Conservation (phyloP, 257 asterid genomes). For the Capsicum baccatum region DNA sequence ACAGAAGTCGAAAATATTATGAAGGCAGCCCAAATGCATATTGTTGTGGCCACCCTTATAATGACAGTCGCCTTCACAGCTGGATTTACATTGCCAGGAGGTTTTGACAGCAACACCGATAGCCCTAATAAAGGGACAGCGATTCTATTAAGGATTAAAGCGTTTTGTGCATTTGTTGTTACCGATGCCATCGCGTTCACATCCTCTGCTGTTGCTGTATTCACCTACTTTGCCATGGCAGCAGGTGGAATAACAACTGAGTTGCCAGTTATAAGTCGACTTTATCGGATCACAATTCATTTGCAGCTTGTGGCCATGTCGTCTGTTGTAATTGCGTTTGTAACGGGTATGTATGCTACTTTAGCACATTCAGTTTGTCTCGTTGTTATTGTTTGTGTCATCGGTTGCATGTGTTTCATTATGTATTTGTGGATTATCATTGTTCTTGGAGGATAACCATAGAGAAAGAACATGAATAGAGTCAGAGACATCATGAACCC, state of each 20-base stretch:
- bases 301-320: conserved; percentile 31
- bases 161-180: no score
- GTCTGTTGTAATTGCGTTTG: conserved; percentile 33
- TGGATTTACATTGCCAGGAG: no score
- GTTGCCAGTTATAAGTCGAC: neutral
- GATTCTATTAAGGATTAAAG: no score
- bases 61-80: no score
- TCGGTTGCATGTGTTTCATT: neutral
- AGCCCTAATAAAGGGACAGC: no score
- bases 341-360: conserved; percentile 33
- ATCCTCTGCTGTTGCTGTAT: no score
- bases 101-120: no score
- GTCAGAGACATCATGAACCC: neutral
- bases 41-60: no score
- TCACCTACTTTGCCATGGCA: neutral
- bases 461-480: neutral
- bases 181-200: no score
- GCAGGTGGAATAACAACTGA: neutral
- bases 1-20: no score
- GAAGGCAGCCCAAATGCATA: no score
- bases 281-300: neutral
- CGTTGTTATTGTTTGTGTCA: neutral
- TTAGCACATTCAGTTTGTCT: conserved; percentile 28
- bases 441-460: neutral
- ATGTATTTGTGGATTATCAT: neutral